Percentiles rank a stretch among this genome's conserved stretches.
These are phyloP conservation scores for Barbarea vulgaris DNA, from an alignment of 345 rosid species.

Conservation along the genomic window DNA sequence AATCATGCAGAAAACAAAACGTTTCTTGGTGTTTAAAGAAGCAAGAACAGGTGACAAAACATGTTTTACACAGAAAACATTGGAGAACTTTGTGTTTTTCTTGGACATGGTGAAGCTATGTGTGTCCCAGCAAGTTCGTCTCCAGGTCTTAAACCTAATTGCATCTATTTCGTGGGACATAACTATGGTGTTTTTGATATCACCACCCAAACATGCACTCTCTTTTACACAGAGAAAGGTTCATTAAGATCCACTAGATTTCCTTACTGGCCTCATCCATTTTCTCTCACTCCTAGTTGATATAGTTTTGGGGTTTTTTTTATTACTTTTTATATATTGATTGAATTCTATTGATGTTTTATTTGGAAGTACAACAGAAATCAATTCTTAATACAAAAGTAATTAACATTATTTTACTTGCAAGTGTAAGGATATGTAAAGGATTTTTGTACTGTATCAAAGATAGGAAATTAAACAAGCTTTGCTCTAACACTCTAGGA, in stretches of 20 bases:
- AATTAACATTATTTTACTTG: too few species aligned
- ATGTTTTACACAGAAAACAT: slow-evolving; percentile 5
- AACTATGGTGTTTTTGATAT: slow-evolving; percentile 13
- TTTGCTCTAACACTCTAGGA: too few species aligned
- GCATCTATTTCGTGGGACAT: slow-evolving; percentile 14
- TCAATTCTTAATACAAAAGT: too few species aligned
- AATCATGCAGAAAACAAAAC: background rate
- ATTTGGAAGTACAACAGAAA: too few species aligned
- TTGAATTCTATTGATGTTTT: too few species aligned
- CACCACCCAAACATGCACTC: background rate
- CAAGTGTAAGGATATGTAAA: too few species aligned
- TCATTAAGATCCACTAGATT: background rate
- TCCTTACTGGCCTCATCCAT: slow-evolving; percentile 10
- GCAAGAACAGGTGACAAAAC: background rate
- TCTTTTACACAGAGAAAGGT: background rate
- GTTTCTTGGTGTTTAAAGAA: slow-evolving; percentile 7
- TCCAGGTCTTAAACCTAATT: slow-evolving; percentile 24
- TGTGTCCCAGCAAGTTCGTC: slow-evolving; percentile 13
- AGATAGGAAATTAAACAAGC: too few species aligned
- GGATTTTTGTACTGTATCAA: too few species aligned
- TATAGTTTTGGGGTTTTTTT: background rate
- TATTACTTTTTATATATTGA: too few species aligned
- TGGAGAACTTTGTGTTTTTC: slow-evolving; percentile 17
- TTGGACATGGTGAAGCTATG: slow-evolving; percentile 4
- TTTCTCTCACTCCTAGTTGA: background rate